Evolutionary conservation across 371 early-diverging fungal genomes (phyloP).

Genomic region (Capillidium heterosporum): DNA sequence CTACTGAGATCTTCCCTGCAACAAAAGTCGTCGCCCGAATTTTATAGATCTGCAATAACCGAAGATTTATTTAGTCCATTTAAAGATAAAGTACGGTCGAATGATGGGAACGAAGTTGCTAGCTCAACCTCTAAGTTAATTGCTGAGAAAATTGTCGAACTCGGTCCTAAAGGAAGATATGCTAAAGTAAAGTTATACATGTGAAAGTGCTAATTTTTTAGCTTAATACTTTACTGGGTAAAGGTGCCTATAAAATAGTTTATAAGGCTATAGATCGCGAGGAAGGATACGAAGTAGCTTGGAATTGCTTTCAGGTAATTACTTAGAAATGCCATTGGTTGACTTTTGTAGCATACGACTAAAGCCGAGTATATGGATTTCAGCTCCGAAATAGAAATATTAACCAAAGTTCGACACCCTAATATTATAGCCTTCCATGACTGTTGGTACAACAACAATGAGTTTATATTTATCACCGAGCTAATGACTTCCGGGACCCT

Average conservation of each 20-base stretch:
- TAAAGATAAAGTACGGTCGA: neutral
- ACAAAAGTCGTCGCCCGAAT: no score
- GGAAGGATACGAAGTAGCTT: constrained; percentile 86
- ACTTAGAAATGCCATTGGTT: constrained; percentile 35
- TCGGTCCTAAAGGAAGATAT: constrained; percentile 47
- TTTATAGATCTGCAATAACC: no score
- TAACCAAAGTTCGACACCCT: constrained; percentile 63
- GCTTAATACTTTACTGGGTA: constrained; percentile 33
- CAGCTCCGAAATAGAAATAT: constrained; percentile 58
- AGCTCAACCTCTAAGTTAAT: constrained; percentile 19
- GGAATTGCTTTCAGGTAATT: constrained; percentile 55
- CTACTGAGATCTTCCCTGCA: no score
- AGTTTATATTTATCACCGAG: constrained; percentile 80
- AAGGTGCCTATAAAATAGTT: constrained; percentile 79
- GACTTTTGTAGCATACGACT: constrained; percentile 25
- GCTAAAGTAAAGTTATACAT: constrained; percentile 25
- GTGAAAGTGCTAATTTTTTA: constrained; percentile 6
- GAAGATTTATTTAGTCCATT: neutral
- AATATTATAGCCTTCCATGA: constrained; percentile 77
- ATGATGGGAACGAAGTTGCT: neutral
- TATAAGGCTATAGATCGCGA: constrained; percentile 81
- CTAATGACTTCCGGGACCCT: constrained; percentile 85
- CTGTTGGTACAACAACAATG: constrained; percentile 52
- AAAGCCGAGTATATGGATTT: constrained; percentile 46
- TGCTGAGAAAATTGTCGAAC: constrained; percentile 44